These are phyloP conservation scores for Globisporangium rhizosaccharum DNA, from an alignment of 352 stramenopile species.

Conservation along the genomic window DNA sequence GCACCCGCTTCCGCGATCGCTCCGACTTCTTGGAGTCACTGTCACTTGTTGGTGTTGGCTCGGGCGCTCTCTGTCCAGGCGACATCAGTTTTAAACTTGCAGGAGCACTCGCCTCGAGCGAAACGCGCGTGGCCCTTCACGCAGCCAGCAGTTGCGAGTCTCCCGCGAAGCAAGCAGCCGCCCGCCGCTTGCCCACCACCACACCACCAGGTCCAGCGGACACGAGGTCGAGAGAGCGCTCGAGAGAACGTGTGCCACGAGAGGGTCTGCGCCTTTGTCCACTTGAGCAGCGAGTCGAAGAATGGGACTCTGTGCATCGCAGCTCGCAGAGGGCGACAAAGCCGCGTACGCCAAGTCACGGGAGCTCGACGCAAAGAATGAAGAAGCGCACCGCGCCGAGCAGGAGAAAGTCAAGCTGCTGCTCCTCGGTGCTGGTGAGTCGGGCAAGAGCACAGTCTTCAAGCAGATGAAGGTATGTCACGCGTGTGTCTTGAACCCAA, in stretches of 20 bases:
- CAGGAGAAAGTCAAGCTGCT: conserved; percentile 95
- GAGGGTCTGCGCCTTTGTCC: neutral
- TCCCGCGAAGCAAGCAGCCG: too few relatives aligned
- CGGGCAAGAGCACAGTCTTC: conserved; percentile 94
- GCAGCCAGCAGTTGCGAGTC: neutral
- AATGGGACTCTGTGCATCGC: conserved; percentile 68
- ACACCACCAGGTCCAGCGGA: too few relatives aligned
- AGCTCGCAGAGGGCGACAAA: conserved; percentile 56
- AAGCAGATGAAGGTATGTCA: conserved; percentile 88
- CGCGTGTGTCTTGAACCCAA: neutral
- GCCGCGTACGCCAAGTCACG: conserved; percentile 61
- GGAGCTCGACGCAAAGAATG: conserved; percentile 75
- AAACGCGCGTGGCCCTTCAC: neutral
- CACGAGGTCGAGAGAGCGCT: too few relatives aligned
- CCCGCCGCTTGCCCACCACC: too few relatives aligned
- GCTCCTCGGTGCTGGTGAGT: conserved; percentile 92
- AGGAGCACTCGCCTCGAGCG: neutral
- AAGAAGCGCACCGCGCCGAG: conserved; percentile 69
- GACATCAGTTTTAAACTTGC: neutral
- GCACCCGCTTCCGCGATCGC: too few relatives aligned
- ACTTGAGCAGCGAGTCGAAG: neutral
- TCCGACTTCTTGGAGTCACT: neutral
- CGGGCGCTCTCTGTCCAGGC: neutral
- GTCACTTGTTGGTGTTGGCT: too few relatives aligned
- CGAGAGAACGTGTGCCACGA: too few relatives aligned